These are phyloP conservation scores for Trypanosoma melophagium DNA, from an alignment of 208 protist genomes.

Conservation along the genomic window DNA sequence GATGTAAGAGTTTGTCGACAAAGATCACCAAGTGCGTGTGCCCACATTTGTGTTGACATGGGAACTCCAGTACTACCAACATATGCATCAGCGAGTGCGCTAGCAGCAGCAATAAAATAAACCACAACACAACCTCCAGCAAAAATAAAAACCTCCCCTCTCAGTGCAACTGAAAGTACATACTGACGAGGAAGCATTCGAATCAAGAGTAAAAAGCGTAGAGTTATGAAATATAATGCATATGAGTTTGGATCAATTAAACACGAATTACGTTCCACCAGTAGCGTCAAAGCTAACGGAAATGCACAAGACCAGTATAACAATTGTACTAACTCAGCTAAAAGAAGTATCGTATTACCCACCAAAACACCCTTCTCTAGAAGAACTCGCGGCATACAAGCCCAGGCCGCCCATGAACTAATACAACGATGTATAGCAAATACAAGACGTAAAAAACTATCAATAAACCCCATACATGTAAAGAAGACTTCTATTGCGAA, in stretches of 20 bases:
- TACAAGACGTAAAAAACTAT: conserved; percentile 38
- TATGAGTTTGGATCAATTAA: conserved; percentile 52
- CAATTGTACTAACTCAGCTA: conserved; percentile 55
- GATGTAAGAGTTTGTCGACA: conserved; percentile 58
- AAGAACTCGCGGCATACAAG: background rate
- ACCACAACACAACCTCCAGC: conserved; percentile 35
- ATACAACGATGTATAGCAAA: conserved; percentile 59
- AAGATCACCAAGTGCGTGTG: conserved; percentile 45
- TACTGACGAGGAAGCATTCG: conserved; percentile 60
- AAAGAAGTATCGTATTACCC: conserved; percentile 64
- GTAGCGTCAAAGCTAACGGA: conserved; percentile 47
- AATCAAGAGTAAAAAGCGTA: conserved; percentile 66
- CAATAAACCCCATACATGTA: conserved; percentile 43
- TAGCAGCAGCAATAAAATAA: conserved; percentile 60
- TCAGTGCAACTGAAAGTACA: conserved; percentile 38
- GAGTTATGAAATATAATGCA: conserved; percentile 60
- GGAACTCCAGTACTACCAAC: conserved; percentile 13
- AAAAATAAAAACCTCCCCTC: conserved; percentile 32
- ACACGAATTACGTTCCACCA: conserved; percentile 41
- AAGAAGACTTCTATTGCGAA: conserved; percentile 65
- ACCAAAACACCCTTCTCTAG: conserved; percentile 26
- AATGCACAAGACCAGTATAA: conserved; percentile 64
- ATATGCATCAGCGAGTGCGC: conserved; percentile 51
- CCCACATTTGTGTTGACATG: conserved; percentile 38
- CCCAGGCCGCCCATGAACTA: conserved; percentile 30